Conservation (phyloP, 2,329 filamentous ascomycete genomes). For the Endoconidiophora laricicola region DNA sequence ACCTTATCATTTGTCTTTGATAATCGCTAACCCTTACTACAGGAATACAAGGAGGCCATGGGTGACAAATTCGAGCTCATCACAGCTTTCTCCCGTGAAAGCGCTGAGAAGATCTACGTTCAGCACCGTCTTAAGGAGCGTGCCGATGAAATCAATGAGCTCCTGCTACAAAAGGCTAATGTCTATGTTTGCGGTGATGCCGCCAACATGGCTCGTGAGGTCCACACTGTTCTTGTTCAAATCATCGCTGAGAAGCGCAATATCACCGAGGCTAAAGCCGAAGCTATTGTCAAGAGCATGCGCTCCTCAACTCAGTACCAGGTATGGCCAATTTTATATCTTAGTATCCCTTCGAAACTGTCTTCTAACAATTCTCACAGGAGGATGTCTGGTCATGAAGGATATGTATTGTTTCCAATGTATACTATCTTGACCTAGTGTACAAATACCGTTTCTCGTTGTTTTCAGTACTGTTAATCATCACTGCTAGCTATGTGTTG, state of each 20-base stretch:
- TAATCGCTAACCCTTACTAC: conserved; percentile 17
- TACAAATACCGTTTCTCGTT: conserved; percentile 12
- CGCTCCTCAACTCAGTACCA: conserved; percentile 90
- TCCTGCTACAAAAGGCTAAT: conserved; percentile 74
- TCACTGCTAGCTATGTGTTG: not conserved
- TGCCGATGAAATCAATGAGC: conserved; percentile 68
- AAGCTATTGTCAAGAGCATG: conserved; percentile 96
- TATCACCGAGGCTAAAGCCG: conserved; percentile 69
- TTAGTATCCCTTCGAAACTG: conserved; percentile 1
- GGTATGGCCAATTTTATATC: conserved; percentile 32
- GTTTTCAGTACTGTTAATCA: conserved; percentile 11
- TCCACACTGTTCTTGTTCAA: conserved; percentile 71
- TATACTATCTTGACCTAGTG: conserved; percentile 1
- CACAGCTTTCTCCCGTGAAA: conserved; percentile 88
- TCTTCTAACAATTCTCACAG: conserved; percentile 22
- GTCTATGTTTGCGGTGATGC: conserved; percentile 98
- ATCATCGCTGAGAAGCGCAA: conserved; percentile 75
- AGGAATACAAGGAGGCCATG: conserved; percentile 71
- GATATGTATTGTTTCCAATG: conserved; percentile 1
- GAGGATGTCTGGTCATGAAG: conserved; percentile 55
- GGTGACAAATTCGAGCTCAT: conserved; percentile 82
- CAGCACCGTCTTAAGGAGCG: conserved; percentile 81
- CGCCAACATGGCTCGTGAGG: conserved; percentile 89
- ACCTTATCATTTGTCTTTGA: not conserved
- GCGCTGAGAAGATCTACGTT: conserved; percentile 82